Base-by-base conservation (phyloP, 345 rosid species). In the Citrus australasica region DNA sequence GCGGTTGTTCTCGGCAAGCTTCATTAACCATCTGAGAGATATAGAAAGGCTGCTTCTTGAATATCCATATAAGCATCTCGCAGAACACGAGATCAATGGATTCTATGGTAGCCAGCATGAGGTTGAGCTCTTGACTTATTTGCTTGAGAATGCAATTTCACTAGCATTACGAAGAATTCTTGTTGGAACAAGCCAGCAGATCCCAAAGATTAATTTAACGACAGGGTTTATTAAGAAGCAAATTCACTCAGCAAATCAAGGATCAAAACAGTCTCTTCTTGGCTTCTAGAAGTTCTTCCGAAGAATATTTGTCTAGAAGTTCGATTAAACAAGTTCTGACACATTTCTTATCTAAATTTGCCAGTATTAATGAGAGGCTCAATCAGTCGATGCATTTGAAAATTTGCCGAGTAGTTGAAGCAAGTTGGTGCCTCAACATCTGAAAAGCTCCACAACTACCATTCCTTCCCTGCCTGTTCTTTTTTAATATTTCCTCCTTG, bases 361-460 rank as follows among this genome's bases (percentile, higher is more conserved):
- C 35, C 32, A 55, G 21, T 3, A 17, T 10, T 11, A 19, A 19
- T 65, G 66, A 72, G 40, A 9, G 7, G 53, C 59, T 6, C 33
- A 14, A 51, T 51, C 21, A 16, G 21, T 51, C 56, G 21, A 51
- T 51, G 35, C 56, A 61, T 60, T 38, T 25, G 67, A 38, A 11
- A 58, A 60, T 58, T 3, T 46, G 27, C 58, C 46, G 25, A 9
- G 37, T 75, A 32, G 40, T 33, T 21, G 51, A 73, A 40, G 63
- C 76, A 42, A 4, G 82, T 63, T 81, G 82, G 73, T 55, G 16
- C 68, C 37, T 74, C 58, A 73, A 74, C 81, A 70, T 76, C 84
- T 53, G 83, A 82, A 56, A 68, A 63, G 19, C 77, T 65, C 81
- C 60, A 69, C 81, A 80, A 61, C 80, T 30, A 65, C 76, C 2